Evolutionary conservation across 2,329 filamentous ascomycete species (phyloP).

Genomic region (Penicillium vulpinum): DNA sequence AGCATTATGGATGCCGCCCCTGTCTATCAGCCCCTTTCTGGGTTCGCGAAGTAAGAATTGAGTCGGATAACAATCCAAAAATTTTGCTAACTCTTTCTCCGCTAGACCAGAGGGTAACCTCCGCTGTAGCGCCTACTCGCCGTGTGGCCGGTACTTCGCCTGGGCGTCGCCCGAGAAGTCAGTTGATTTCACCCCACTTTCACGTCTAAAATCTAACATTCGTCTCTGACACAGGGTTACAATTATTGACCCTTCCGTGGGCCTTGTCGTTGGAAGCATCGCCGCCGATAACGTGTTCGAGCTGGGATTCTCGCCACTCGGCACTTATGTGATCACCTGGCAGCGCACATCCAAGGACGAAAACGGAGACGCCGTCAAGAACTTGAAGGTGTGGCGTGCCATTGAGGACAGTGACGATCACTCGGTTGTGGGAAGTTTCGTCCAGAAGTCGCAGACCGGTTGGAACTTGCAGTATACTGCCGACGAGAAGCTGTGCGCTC

Average conservation of each 20-base stretch:
- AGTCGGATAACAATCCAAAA: not conserved
- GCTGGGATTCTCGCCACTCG: constrained; percentile 87
- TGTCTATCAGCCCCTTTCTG: constrained; percentile 78
- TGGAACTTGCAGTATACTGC: constrained; percentile 97
- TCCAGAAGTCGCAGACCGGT: constrained; percentile 91
- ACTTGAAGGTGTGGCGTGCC: constrained; percentile 93
- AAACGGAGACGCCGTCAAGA: constrained; percentile 89
- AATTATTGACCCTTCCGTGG: constrained; percentile 77
- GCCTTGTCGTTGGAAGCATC: constrained; percentile 71
- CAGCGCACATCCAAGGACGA: constrained; percentile 92
- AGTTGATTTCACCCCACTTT: constrained; percentile 19
- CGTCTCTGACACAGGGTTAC: constrained; percentile 59
- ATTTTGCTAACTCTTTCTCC: constrained; percentile 14
- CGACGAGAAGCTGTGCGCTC: constrained; percentile 91
- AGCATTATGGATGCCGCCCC: constrained; percentile 90
- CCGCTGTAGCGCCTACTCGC: constrained; percentile 92
- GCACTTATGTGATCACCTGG: constrained; percentile 95
- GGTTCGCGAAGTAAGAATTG: constrained; percentile 61
- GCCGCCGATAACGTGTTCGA: constrained; percentile 86
- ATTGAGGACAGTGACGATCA: constrained; percentile 68
- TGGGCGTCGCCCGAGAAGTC: constrained; percentile 83
- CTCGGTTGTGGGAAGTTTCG: constrained; percentile 77
- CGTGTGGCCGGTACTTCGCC: constrained; percentile 92
- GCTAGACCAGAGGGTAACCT: constrained; percentile 85
- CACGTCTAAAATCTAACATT: not conserved